Base-by-base conservation (phyloP, 2,329 filamentous ascomycete species). In the Sclerotinia sclerotiorum region DNA sequence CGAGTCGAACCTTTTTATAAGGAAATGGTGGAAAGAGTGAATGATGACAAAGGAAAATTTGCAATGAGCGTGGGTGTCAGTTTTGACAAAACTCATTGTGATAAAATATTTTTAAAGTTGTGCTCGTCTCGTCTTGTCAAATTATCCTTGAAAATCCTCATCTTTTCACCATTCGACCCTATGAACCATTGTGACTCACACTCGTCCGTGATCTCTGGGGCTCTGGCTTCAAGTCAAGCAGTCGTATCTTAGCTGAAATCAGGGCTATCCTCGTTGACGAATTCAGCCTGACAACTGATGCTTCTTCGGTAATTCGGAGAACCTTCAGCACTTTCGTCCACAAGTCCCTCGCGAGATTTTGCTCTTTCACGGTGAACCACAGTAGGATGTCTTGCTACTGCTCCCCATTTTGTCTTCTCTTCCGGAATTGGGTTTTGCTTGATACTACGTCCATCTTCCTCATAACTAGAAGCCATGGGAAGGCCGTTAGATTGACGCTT, bases 211-310 rank as follows among this genome's bases (percentile, higher is more conserved):
- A 80, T 88, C 87, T 17, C 79, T 29, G 86, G 89, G 56, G 78
- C 77, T 35, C 84, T 29, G 86, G 83, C 27, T 84, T 83, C 58
- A 94, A 83, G 62, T 93, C 88, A 62, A 95, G 80, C 64, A 94
- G 79, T 78, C 87, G 84, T 88, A 39, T 92, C 91, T 73, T 90
- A 87, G 73, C 88, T 85, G 39, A 88, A 52, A 21, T 70, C 73
- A 55, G 69, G 46, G 24, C 70, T 29, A 32, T 69, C 68, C 54
- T 72, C 70, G 29, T 54, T 27, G 39, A 65, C 60, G 27, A 73
- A 72, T 44, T 73, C 70, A 13, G 68, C 58, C 5, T 72, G 65
- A 13, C 69, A 67, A 32, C 71, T 68, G 57, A 68, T 71, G 56
- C 71, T 72, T 63, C 71, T 71, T 29, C 69, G 70, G 21, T 71